These are phyloP conservation scores for Hura crepitans DNA, from an alignment of 441 rosid species.

Conservation along the genomic window DNA sequence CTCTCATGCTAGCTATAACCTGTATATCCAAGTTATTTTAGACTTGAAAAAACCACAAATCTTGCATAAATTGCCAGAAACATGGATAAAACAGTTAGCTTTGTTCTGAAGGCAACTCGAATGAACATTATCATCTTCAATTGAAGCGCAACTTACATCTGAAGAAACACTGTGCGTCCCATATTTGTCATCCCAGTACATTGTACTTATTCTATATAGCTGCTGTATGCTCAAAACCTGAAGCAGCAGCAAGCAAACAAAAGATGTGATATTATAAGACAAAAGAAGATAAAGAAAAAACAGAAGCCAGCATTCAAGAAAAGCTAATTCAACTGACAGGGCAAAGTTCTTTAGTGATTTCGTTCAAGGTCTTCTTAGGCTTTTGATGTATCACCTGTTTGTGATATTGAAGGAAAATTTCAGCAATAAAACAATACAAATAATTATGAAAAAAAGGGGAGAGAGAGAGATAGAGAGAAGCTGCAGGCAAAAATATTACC, in stretches of 20 bases:
- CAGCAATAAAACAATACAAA: slow-evolving; percentile 6
- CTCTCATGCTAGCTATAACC: slow-evolving; percentile 96
- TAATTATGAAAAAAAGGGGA: slow-evolving; percentile 3
- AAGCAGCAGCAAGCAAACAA: slow-evolving; percentile 2
- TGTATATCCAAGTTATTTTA: too few species aligned
- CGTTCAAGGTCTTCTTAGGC: slow-evolving; percentile 87
- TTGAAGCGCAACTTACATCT: too few species aligned
- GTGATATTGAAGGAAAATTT: slow-evolving; percentile 21
- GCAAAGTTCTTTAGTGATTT: slow-evolving; percentile 93
- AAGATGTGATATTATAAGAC: too few species aligned
- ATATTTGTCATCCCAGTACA: slow-evolving; percentile 99
- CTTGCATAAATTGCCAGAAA: too few species aligned
- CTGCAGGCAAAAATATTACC: too few species aligned
- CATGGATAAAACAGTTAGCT: too few species aligned
- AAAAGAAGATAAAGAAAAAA: too few species aligned
- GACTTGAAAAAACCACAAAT: too few species aligned
- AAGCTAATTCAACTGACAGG: slow-evolving; percentile 50
- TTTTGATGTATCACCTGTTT: slow-evolving; percentile 99
- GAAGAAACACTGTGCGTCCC: slow-evolving; percentile 92
- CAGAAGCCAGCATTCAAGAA: too few species aligned
- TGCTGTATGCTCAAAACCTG: slow-evolving; percentile 98
- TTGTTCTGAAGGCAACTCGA: slow-evolving; percentile 19
- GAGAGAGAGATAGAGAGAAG: too few species aligned
- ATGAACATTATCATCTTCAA: too few species aligned
- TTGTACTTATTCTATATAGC: slow-evolving; percentile 89